Percentiles rank a stretch among this genome's conserved stretches.
Conservation (phyloP, 1,139 yeast genomes). For the Lipomyces yarrowii region DNA sequence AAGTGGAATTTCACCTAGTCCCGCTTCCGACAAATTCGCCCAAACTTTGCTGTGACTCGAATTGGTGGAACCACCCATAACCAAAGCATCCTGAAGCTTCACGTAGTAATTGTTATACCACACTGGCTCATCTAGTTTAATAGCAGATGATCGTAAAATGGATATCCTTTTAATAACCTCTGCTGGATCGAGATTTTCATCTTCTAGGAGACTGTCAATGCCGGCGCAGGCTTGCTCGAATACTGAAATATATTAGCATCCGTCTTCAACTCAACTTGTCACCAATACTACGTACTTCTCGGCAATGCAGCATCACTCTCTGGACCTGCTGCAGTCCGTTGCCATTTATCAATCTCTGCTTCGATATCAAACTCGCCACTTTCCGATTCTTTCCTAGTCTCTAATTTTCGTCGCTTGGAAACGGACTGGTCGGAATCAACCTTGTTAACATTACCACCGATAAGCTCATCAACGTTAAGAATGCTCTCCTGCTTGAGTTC, state of each 20-base stretch:
- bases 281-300: constrained; percentile 6
- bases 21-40: background rate
- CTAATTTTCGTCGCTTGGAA: background rate
- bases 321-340: background rate
- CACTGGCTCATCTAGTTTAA: constrained; percentile 28
- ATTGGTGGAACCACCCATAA: constrained; percentile 5
- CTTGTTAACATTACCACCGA: background rate
- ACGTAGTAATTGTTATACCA: constrained; percentile 23
- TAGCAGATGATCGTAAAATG: constrained; percentile 22
- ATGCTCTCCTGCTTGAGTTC: background rate
- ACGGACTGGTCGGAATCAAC: background rate
- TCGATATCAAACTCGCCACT: constrained; percentile 12
- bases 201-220: constrained; percentile 4
- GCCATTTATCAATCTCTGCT: constrained; percentile 12
- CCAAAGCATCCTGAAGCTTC: constrained; percentile 15
- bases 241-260: constrained; percentile 5
- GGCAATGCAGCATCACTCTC: constrained; percentile 9
- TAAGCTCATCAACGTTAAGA: constrained; percentile 2
- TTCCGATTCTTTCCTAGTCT: background rate
- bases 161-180: constrained; percentile 2
- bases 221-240: constrained; percentile 8
- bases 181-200: constrained; percentile 5
- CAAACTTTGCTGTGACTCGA: background rate
- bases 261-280: background rate
- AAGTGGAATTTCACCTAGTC: background rate